A percentile compares a stretch with the other conserved stretches of the same genome.
phyloP scores from a whole-genome alignment of 192 early-diverging fungal species.

The Helicostylum pulchrum region DNA sequence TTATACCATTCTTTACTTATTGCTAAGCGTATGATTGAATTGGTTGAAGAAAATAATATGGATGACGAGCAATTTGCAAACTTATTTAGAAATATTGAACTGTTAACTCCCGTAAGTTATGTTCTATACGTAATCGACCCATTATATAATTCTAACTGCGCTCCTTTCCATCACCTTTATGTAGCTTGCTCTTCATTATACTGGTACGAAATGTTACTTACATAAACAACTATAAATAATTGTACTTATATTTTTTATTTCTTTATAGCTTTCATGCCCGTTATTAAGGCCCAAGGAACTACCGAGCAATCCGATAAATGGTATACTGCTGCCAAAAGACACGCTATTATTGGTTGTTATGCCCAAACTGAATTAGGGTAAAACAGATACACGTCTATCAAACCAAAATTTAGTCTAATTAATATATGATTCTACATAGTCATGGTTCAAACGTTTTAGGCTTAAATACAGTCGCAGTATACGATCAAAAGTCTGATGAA shows the following conservation, averaged over 20 bases:
- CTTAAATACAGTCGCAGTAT: slow-evolving; percentile 78
- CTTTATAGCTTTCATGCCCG: slow-evolving; percentile 69
- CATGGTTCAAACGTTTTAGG: slow-evolving; percentile 73
- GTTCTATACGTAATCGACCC: not conserved
- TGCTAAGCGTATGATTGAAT: slow-evolving; percentile 25
- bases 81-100: slow-evolving; percentile 38
- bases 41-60: slow-evolving; percentile 37
- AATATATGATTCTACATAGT: slow-evolving; percentile 4
- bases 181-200: slow-evolving; percentile 35
- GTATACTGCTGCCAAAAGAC: slow-evolving; percentile 60
- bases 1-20: slow-evolving; percentile 15
- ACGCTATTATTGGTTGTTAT: slow-evolving; percentile 80
- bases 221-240: not conserved
- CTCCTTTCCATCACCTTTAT: not conserved
- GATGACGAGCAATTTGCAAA: slow-evolving; percentile 27
- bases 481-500: slow-evolving; percentile 67
- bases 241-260: slow-evolving; percentile 31
- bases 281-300: slow-evolving; percentile 66
- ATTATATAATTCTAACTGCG: too few relatives aligned
- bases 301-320: slow-evolving; percentile 72
- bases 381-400: slow-evolving; percentile 43
- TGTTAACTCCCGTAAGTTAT: slow-evolving; percentile 38
- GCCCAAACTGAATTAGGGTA: slow-evolving; percentile 82
- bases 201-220: slow-evolving; percentile 17
- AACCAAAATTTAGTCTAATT: slow-evolving; percentile 54